phyloP scores from a whole-genome alignment of 2,329 filamentous ascomycete genomes.

The Phoma herbarum region DNA sequence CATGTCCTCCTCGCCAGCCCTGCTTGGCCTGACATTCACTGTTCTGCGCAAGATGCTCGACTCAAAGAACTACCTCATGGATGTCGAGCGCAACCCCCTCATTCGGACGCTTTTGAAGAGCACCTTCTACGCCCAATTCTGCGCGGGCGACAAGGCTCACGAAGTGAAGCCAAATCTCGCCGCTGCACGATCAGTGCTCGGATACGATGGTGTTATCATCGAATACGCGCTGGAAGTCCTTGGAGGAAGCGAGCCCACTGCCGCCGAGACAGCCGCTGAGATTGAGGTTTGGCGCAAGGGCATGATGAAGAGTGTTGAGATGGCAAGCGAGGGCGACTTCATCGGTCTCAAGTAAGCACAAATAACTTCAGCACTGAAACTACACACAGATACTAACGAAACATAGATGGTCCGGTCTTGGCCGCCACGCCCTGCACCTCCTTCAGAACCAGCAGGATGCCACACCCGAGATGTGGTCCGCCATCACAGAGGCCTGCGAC shows the following conservation, averaged over 20 bases:
- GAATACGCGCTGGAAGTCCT: slow-evolving; percentile 86
- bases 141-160: slow-evolving; percentile 75
- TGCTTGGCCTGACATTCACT: slow-evolving; percentile 74
- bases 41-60: slow-evolving; percentile 75
- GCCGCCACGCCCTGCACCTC: slow-evolving; percentile 72
- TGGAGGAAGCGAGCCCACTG: slow-evolving; percentile 64
- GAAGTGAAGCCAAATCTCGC: slow-evolving; percentile 74
- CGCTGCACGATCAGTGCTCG: slow-evolving; percentile 72
- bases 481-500: slow-evolving; percentile 78
- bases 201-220: slow-evolving; percentile 84
- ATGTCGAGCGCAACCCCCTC: slow-evolving; percentile 77
- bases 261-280: slow-evolving; percentile 66
- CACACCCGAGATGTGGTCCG: slow-evolving; percentile 69
- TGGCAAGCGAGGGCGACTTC: slow-evolving; percentile 61
- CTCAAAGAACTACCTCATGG: slow-evolving; percentile 71
- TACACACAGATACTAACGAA: slow-evolving; percentile 25
- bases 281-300: slow-evolving; percentile 76
- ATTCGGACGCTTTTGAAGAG: slow-evolving; percentile 76
- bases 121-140: slow-evolving; percentile 92
- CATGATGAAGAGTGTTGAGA: slow-evolving; percentile 74
- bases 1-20: slow-evolving; percentile 73
- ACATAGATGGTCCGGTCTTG: slow-evolving; percentile 79
- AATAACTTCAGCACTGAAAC: not conserved
- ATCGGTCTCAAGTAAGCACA: slow-evolving; percentile 60
- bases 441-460: slow-evolving; percentile 71